Conservation (phyloP, 2,329 filamentous ascomycete genomes). For the Taxawa tesnikishii region DNA sequence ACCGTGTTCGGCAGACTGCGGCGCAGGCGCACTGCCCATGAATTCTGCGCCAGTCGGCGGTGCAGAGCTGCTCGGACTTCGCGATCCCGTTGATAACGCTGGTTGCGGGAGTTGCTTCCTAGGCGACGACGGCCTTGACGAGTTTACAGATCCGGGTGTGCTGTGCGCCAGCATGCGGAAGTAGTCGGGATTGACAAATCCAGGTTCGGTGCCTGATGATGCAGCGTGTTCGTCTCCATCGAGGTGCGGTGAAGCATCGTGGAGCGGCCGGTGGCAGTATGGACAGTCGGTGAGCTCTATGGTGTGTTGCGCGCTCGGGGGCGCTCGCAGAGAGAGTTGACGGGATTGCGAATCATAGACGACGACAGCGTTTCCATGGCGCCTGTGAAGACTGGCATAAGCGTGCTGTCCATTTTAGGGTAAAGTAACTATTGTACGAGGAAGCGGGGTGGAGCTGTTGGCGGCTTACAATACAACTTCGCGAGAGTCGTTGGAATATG, state of each 20-base stretch:
- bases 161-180: conserved; percentile 78
- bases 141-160: conserved; percentile 37
- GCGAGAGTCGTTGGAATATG: conserved; percentile 61
- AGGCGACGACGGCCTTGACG: conserved; percentile 35
- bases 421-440: no score
- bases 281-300: conserved; percentile 64
- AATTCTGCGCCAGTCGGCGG: conserved; percentile 39
- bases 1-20: conserved; percentile 38
- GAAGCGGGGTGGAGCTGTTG: conserved; percentile 4
- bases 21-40: conserved; percentile 30
- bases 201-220: conserved; percentile 33
- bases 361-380: conserved; percentile 84
- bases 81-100: conserved; percentile 19
- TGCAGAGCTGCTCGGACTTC: conserved; percentile 7
- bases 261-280: conserved; percentile 69
- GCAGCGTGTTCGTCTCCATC: conserved; percentile 21
- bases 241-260: conserved; percentile 30
- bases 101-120: conserved; percentile 29
- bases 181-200: conserved; percentile 83
- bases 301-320: conserved; percentile 32
- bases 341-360: conserved; percentile 77
- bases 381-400: conserved; percentile 39
- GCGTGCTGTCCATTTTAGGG: no score
- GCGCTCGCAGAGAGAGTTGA: conserved; percentile 68
- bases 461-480: conserved; percentile 66